phyloP scores from a whole-genome alignment of 1,284 basidiomycete species.

The Caloboletus firmus region DNA sequence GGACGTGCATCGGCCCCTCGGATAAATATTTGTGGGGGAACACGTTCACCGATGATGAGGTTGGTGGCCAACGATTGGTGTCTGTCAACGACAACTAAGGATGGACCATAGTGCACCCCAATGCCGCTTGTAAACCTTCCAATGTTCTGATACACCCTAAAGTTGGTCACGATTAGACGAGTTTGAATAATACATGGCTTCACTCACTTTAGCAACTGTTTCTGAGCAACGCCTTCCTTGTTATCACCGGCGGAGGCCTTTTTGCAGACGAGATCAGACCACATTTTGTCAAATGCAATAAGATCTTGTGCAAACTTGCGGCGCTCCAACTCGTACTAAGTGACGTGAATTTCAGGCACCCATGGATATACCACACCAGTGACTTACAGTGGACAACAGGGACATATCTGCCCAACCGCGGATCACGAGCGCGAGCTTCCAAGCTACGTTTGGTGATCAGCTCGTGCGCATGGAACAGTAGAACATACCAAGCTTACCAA shows the following conservation, averaged over 20 bases:
- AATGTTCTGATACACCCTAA: slow-evolving; percentile 56
- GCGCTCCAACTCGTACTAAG: slow-evolving; percentile 45
- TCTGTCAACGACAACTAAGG: slow-evolving; percentile 43
- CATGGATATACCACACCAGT: background rate
- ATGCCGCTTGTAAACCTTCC: slow-evolving; percentile 64
- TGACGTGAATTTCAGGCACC: background rate
- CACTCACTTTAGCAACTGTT: slow-evolving; percentile 41
- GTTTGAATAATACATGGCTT: slow-evolving; percentile 39
- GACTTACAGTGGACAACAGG: slow-evolving; percentile 52
- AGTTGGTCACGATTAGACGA: slow-evolving; percentile 38
- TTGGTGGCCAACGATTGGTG: slow-evolving; percentile 47
- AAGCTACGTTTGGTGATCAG: slow-evolving; percentile 34
- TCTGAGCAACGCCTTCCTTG: slow-evolving; percentile 44
- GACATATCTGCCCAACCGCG: slow-evolving; percentile 54
- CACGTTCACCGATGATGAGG: slow-evolving; percentile 60
- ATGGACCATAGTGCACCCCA: slow-evolving; percentile 61
- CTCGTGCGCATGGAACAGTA: background rate
- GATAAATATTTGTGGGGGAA: slow-evolving; percentile 60
- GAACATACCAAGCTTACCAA: slow-evolving; percentile 21
- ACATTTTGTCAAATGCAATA: slow-evolving; percentile 52
- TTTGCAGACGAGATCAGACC: slow-evolving; percentile 49
- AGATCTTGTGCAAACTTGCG: slow-evolving; percentile 50
- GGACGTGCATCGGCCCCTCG: slow-evolving; percentile 64
- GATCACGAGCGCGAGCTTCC: slow-evolving; percentile 60
- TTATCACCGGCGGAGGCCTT: slow-evolving; percentile 37